A percentile compares a stretch with the other conserved stretches of the same genome.
Conservation (phyloP, 768 basidiomycete species). For the Leccinum boreale region DNA sequence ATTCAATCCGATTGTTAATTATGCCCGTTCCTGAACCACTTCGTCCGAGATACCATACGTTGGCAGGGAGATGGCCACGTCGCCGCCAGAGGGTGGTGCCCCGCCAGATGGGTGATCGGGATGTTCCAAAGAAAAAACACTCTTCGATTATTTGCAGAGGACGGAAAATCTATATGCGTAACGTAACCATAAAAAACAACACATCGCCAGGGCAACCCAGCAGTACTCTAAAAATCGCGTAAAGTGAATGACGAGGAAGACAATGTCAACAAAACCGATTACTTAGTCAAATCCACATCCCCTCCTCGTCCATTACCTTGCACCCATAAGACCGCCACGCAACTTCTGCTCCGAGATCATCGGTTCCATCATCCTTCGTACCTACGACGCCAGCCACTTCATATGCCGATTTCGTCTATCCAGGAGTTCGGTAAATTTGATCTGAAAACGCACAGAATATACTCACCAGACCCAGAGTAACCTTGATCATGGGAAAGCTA, state of each 20-base stretch:
- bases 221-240: not conserved
- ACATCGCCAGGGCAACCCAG: not conserved
- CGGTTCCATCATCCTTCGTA: slow-evolving; percentile 39
- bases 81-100: not conserved
- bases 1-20: too few species aligned
- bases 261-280: not conserved
- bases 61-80: not conserved
- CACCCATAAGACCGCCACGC: slow-evolving; percentile 50
- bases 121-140: not conserved
- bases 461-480: slow-evolving; percentile 57
- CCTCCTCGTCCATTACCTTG: slow-evolving; percentile 31
- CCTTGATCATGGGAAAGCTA: slow-evolving; percentile 52
- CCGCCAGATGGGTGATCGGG: not conserved
- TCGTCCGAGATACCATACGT: not conserved
- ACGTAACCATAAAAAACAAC: not conserved
- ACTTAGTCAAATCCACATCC: slow-evolving; percentile 7
- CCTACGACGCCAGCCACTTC: slow-evolving; percentile 46
- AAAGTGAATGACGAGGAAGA: not conserved
- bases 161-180: not conserved
- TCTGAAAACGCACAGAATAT: not conserved
- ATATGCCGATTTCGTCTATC: slow-evolving; percentile 42
- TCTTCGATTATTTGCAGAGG: not conserved
- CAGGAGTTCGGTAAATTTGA: not conserved
- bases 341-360: slow-evolving; percentile 45
- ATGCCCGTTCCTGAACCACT: not conserved